Evolutionary conservation across 768 basidiomycete species (phyloP), one percentile per base, ranked within the genome.

Genomic region (Podaxis sp.): DNA sequence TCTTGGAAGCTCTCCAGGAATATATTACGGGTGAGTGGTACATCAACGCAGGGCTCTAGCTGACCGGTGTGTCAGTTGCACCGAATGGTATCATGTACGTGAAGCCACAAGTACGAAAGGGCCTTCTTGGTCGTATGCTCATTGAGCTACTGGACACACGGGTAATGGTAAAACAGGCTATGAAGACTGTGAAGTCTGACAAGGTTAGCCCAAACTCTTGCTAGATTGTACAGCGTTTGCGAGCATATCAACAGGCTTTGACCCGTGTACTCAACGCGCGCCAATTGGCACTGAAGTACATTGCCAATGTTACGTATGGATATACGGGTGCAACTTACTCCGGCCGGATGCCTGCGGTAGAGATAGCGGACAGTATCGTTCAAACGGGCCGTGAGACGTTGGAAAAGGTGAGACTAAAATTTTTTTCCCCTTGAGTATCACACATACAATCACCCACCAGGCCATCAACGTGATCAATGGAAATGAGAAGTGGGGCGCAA

Each of bases 341-440:
- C 15, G 97, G 97, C 2, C 82, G 97, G 53, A 98, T 99, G 97
- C 97, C 97, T 24, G 94, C 93, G 9, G 96, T 98, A 19, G 96
- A 98, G 73, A 94, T 99, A 43, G 97, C 97, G 0, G 97, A 99
- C 69, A 94, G 94, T 61, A 98, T 98, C 67, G 96, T 99, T 0
- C 95, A 98, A 76, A 96, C 87, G 47, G 96, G 97, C 4, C 82
- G 97, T 43, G 96, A 98, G 75, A 98, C 94, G 0, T 77, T 98
- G 22, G 96, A 98, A 74, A 93, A 94, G 85, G 96, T 90, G 77
- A 67, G 9, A 22, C 4, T 4, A 25, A 41, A n/a, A 2, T 9
- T 27, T 22, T 36, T 8, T 41, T 33, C 40, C 17, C 2, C 19
- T 47, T 29, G 17, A 46, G 41, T 27, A 11, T 25, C 55, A 57